Evolutionary conservation across 345 rosid genomes (phyloP), one percentile per base, ranked within the genome.

Genomic region (Punica granatum): DNA sequence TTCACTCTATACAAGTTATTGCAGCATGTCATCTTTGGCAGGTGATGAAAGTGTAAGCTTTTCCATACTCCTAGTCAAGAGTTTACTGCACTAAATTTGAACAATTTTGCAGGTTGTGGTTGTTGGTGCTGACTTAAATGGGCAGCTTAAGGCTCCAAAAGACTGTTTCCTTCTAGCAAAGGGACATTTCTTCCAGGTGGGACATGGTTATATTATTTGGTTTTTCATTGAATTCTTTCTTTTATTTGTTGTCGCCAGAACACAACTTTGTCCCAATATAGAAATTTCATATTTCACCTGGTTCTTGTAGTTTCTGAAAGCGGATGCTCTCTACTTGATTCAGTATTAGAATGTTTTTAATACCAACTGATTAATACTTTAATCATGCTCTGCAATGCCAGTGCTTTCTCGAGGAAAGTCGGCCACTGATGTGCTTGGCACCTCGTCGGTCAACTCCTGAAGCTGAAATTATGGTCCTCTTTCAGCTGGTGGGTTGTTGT

Each of bases 21-120:
- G 97, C 99, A 61, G 99, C 97, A 61, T 80, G 97, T 78, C 97
- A 91, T 88, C 97, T 94, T 75, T 94, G 99, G 99, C 99, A 91
- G 99, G 99, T 91, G 75, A 80, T 78, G 70, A 62, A 68, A 79
- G 60, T 44, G 59, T 79, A 60, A 46, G 59, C 32, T 35, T 67
- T 39, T 67, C 49, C 68, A 60, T 18, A 65, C 61, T 37, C 33
- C 26, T 72, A 42, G 16, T 49, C 69, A 10, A 32, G 63, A 34
- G 67, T 73, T 56, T 65, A 26, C 65, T 36, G 51, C 51, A 53
- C 39, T 60, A 60, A 56, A 68, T 63, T 74, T 78, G 53, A 60
- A 69, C 67, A 34, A 68, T 80, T n/a, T 49, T 76, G 74, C 89
- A 90, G 97, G 97, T 91, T 67, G 97, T 93, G 48, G 97, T 90